Percentiles rank a stretch among this genome's conserved stretches.
phyloP scores from a whole-genome alignment of 2,329 filamentous ascomycete species.

The Verticillium nonalfalfae region DNA sequence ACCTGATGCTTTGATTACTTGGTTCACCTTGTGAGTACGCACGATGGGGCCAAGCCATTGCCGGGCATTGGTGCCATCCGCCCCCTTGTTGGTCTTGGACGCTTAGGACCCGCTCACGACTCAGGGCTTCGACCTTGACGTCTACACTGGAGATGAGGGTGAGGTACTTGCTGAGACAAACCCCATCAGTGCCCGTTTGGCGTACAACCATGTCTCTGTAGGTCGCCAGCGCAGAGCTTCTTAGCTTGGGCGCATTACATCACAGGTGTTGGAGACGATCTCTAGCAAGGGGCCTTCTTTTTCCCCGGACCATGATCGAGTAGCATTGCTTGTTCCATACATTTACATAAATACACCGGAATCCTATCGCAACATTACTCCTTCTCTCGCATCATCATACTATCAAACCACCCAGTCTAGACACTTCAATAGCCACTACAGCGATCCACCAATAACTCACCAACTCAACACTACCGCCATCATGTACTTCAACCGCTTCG shows the following conservation, averaged over 20 bases:
- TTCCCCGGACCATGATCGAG: neutral
- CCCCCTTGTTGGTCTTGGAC: neutral
- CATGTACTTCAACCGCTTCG: conserved; percentile 10
- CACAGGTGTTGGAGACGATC: neutral
- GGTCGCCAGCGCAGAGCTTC: neutral
- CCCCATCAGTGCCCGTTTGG: neutral
- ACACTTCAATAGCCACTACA: neutral
- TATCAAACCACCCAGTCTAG: neutral
- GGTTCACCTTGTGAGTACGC: neutral
- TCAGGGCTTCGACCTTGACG: neutral
- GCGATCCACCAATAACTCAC: neutral
- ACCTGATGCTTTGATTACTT: neutral
- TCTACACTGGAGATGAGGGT: neutral
- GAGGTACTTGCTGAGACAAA: neutral
- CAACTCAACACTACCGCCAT: conserved; percentile 1
- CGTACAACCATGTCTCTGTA: neutral
- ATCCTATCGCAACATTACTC: neutral
- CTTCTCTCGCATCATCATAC: neutral
- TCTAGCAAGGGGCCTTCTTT: neutral
- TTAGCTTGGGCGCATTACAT: conserved; percentile 1
- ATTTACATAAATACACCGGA: neutral
- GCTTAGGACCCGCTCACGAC: neutral
- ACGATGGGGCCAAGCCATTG: conserved; percentile 1
- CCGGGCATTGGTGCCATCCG: neutral
- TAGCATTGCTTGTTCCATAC: neutral